Base-by-base conservation (phyloP, 2,329 filamentous ascomycete genomes). In the Graphium sp. region DNA sequence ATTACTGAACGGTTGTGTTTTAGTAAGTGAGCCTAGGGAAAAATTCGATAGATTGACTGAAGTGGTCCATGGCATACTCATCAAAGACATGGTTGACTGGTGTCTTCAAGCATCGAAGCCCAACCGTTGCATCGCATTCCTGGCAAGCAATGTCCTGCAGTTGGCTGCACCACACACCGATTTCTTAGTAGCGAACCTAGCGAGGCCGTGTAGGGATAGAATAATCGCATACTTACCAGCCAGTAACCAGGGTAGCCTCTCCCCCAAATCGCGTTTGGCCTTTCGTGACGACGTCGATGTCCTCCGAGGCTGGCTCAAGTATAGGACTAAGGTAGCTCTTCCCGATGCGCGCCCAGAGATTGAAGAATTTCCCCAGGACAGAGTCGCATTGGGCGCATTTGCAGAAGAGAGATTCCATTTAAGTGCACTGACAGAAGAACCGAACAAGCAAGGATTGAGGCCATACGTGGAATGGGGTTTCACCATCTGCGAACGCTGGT, bases 311-410 rank as follows among this genome's bases (percentile, higher is more conserved):
- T 4, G 41, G 22, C 14, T 42, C 34, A 5, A 49, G 32, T 8
- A 49, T 38, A 5, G 53, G 53, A n/a, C 48, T 52, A 29, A 53
- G 46, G 32, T 55, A 54, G 14, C 43, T 46, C 26, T 51, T 53
- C 23, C 50, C 52, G 18, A 59, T 45, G 34, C 55, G 45, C 2
- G 38, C 48, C 55, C 55, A 59, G 6, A 48, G 23, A 22, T 59
- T 58, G 31, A 40, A 21, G 26, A 52, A 44, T 2, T 27, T 32
- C 27, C 46, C 47, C n/a, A 55, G 31, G 5, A 38, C 30, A 6
- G 38, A 34, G 15, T 48, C 38, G 33, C 44, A 52, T 18, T 39
- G 39, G 29, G 41, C 38, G 40, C 56, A 59, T 32, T 44, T 47
- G 39, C 48, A 47, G 18, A 36, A 32, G 24, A 56, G 40, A 5